phyloP scores from a whole-genome alignment of 2,329 filamentous ascomycete species.

The Neurospora sp. region DNA sequence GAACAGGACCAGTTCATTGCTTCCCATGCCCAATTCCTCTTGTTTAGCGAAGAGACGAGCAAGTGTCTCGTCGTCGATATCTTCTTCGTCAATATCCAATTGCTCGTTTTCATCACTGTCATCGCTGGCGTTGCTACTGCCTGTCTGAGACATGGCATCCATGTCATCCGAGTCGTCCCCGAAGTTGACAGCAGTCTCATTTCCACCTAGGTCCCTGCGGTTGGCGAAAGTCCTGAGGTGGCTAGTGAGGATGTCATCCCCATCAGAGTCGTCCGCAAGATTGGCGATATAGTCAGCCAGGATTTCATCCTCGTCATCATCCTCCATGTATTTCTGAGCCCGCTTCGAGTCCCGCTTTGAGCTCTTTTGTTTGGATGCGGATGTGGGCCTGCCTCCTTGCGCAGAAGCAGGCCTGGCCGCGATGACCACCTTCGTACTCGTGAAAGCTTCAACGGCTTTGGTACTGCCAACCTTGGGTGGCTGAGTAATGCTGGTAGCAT shows the following conservation, averaged over 20 bases:
- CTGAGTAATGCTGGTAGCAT: not conserved
- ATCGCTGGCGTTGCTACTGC: constrained; percentile 15
- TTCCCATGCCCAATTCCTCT: constrained; percentile 52
- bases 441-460: not conserved
- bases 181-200: constrained; percentile 28
- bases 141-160: not conserved
- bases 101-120: constrained; percentile 30
- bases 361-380: not conserved
- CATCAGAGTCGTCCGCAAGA: constrained; percentile 36
- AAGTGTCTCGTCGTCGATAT: constrained; percentile 50
- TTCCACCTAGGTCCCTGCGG: constrained; percentile 33
- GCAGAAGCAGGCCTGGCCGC: not conserved
- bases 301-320: constrained; percentile 38
- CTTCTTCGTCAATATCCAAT: constrained; percentile 19
- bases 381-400: not conserved
- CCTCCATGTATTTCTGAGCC: not conserved
- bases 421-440: not conserved
- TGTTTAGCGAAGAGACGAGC: constrained; percentile 52
- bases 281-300: constrained; percentile 65
- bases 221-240: constrained; percentile 20
- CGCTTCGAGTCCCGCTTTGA: not conserved
- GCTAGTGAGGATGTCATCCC: constrained; percentile 13
- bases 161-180: constrained; percentile 22
- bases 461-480: not conserved
- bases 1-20: constrained; percentile 49